These are phyloP conservation scores for Maudiozyma pseudohumilis DNA, from an alignment of 805 yeast species.

Conservation along the genomic window DNA sequence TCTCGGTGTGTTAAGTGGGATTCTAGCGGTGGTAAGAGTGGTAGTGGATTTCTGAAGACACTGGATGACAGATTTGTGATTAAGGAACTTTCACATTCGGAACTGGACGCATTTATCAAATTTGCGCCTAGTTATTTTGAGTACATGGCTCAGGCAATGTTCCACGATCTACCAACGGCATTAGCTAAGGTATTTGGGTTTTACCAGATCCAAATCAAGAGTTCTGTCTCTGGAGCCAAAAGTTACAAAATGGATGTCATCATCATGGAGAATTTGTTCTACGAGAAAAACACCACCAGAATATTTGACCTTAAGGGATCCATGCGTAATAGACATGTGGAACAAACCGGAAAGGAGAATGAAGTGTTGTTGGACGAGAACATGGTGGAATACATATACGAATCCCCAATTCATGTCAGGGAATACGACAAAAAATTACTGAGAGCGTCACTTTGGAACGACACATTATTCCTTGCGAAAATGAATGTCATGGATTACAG, in stretches of 20 bases:
- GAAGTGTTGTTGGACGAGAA: constrained; percentile 93
- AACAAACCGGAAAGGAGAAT: constrained; percentile 90
- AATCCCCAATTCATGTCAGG: constrained; percentile 86
- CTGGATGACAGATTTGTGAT: constrained; percentile 81
- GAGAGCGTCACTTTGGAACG: constrained; percentile 89
- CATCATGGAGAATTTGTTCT: constrained; percentile 92
- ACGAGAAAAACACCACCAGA: constrained; percentile 67
- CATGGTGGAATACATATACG: constrained; percentile 96
- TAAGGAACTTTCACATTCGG: constrained; percentile 80
- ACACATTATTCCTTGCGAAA: constrained; percentile 83
- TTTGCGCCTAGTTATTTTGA: constrained; percentile 96
- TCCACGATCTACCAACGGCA: constrained; percentile 91
- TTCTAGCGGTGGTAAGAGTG: constrained; percentile 92
- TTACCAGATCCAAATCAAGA: constrained; percentile 84
- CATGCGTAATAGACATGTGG: constrained; percentile 93
- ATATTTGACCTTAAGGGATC: constrained; percentile 96
- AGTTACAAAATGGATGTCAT: constrained; percentile 79
- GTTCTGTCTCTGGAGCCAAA: constrained; percentile 47
- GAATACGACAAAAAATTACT: constrained; percentile 82
- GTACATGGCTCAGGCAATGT: constrained; percentile 89
- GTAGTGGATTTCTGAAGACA: constrained; percentile 87
- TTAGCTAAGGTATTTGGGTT: constrained; percentile 92
- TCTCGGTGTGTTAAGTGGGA: constrained; percentile 95
- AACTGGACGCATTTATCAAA: constrained; percentile 84
- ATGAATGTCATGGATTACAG: constrained; percentile 99